Evolutionary conservation across 305 asterid genomes (phyloP).

Genomic region (Fraxinus sp.): DNA sequence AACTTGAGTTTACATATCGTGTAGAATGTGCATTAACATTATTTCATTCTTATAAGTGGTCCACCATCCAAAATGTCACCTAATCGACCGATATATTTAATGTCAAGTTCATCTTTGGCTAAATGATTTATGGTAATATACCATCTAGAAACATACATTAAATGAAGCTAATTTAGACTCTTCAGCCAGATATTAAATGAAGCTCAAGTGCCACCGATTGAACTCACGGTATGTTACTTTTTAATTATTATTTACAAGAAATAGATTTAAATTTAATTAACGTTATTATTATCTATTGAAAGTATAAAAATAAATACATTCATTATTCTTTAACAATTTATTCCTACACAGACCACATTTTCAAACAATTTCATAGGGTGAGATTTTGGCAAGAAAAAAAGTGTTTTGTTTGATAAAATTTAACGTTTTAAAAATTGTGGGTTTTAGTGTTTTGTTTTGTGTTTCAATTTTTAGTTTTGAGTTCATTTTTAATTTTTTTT

Average conservation of each 20-base stretch:
- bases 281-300: not conserved
- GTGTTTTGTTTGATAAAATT: no score
- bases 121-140: not conserved
- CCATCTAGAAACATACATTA: not conserved
- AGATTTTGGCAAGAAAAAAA: no score
- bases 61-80: not conserved
- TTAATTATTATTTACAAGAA: not conserved
- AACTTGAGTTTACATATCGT: not conserved
- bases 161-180: not conserved
- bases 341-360: not conserved
- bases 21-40: not conserved
- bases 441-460: not conserved
- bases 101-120: not conserved
- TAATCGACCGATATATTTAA: not conserved
- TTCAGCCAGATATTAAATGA: not conserved
- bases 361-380: no score
- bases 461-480: no score
- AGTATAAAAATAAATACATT: not conserved
- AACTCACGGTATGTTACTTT: not conserved
- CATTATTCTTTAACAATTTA: not conserved
- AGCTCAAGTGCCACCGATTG: not conserved
- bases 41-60: not conserved
- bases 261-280: not conserved
- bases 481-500: no score
- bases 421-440: not conserved